Base-by-base conservation (phyloP, 345 rosid genomes). In the Acer negundo region DNA sequence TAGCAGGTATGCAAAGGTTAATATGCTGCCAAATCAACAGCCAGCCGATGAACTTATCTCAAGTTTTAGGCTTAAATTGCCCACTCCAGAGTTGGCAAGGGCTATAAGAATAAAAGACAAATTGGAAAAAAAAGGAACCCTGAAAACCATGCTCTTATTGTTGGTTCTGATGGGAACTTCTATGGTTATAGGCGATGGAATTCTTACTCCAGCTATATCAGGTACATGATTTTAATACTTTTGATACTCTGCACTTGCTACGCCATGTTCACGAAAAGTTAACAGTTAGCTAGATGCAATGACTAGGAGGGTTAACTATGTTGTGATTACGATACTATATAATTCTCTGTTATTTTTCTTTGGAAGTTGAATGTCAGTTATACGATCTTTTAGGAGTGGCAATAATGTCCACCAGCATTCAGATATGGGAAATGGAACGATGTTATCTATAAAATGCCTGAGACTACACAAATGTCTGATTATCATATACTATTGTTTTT, bases 91-190 rank as follows among this genome's bases (percentile, higher is more conserved):
- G 84, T 77, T 94, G 80, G 97, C 91, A 82, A 88, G 99, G 82
- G 97, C 98, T 82, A 70, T 96, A 64, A 67, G 46, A 7, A 90
- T 94, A 74, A 94, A 94, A 83, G 98, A 96, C n/a, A 72, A 87
- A 78, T 83, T 94, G 78, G 98, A 94, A 84, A 89, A 78, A 46
- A 90, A 85, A 84, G 84, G 97, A 26, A 85, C 82, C 78, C 77
- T 92, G 86, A 96, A 92, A 88, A 96, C 91, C 46, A 73, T 87
- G 68, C 87, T 94, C 56, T 80, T 96, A 86, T 82, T 96, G 28
- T 85, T 94, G 84, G 98, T 96, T 66, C 87, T 96, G 59, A 91
- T 90, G 92, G 99, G 99, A 85, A 94, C 99, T 80, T 96, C 98
- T 78, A 92, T 96, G 99, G 83, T 96, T 70, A 90, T 96, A 70